phyloP scores from a whole-genome alignment of 164 flowering plant genomes.

The Magnolia officinalis region DNA sequence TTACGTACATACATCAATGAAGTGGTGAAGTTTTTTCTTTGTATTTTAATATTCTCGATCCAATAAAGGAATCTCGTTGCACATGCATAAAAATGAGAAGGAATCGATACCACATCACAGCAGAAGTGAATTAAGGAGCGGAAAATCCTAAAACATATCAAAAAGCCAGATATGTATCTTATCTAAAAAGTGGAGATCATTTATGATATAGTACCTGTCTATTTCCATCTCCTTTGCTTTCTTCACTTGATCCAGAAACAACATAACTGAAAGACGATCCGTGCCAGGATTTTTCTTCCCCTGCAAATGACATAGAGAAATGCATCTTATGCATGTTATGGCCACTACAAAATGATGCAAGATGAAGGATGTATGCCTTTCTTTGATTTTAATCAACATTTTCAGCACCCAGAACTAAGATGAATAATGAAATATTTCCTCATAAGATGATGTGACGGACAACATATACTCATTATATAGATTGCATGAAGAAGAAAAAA shows the following conservation, averaged over 20 bases:
- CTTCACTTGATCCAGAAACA: conserved; percentile 65
- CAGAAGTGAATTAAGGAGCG: neutral
- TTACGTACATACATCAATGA: neutral
- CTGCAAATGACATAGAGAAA: conserved; percentile 30
- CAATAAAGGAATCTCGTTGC: neutral
- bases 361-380: neutral
- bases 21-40: neutral
- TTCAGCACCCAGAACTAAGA: neutral
- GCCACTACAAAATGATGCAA: neutral
- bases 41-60: neutral
- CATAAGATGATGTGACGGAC: neutral
- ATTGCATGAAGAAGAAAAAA: neutral
- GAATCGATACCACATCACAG: neutral
- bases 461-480: neutral
- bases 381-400: too few species aligned
- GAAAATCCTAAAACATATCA: neutral
- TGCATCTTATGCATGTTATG: neutral
- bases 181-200: neutral
- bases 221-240: conserved; percentile 84
- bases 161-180: neutral
- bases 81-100: neutral
- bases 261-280: conserved; percentile 51
- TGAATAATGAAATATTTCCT: neutral
- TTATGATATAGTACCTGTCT: conserved; percentile 48
- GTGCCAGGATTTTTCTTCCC: conserved; percentile 96